Percentiles rank a stretch among this genome's conserved stretches.
Conservation (phyloP, 495 filamentous ascomycete species). For the Aspergillus kassunensis region DNA sequence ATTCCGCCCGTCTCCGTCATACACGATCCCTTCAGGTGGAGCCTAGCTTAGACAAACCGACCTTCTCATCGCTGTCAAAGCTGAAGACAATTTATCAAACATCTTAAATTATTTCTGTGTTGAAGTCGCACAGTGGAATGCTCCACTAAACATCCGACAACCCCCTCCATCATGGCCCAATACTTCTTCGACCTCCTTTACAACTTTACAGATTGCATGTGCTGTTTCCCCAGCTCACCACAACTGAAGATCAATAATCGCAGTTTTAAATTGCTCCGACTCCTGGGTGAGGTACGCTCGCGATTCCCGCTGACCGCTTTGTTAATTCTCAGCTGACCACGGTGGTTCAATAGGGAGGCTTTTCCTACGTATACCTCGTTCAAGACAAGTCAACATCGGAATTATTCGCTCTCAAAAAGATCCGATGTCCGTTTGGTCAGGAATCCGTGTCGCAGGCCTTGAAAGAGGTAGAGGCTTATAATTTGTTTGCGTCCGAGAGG, state of each 20-base stretch:
- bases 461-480: constrained; percentile 96
- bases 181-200: constrained; percentile 85
- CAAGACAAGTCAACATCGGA: constrained; percentile 77
- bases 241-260: constrained; percentile 92
- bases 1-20: constrained; percentile 2
- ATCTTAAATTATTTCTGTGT: not conserved
- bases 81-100: not conserved
- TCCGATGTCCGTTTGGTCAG: constrained; percentile 93
- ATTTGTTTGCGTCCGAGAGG: constrained; percentile 72
- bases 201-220: constrained; percentile 88
- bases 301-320: not conserved
- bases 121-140: not conserved
- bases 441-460: constrained; percentile 92
- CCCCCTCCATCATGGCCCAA: constrained; percentile 61
- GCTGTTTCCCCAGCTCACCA: constrained; percentile 90
- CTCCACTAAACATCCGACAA: not conserved
- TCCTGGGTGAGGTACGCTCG: constrained; percentile 75
- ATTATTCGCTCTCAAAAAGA: constrained; percentile 95
- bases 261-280: constrained; percentile 88
- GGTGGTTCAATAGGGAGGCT: constrained; percentile 66
- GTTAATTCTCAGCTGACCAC: not conserved
- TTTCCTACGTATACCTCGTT: constrained; percentile 97
- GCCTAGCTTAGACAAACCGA: not conserved
- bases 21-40: not conserved
- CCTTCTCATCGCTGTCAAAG: not conserved